Evolutionary conservation across 169 alveolate species (phyloP).

Genomic region (Amoebophrya sp.): DNA sequence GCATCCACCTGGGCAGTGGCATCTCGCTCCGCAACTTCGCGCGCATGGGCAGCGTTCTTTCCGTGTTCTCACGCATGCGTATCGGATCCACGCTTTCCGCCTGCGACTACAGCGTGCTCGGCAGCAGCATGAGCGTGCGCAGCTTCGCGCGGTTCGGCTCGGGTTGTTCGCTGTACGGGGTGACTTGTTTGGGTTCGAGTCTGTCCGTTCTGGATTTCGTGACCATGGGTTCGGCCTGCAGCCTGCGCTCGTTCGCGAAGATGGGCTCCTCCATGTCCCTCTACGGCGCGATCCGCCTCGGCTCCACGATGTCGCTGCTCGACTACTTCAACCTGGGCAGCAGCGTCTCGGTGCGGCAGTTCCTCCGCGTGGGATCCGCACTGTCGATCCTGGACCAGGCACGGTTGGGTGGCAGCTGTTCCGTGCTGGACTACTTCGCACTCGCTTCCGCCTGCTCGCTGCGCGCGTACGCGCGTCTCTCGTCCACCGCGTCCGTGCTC

Average conservation of each 20-base stretch:
- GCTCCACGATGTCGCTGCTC: background rate
- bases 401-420: background rate
- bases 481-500: background rate
- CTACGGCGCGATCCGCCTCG: background rate
- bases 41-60: background rate
- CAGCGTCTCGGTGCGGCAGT: background rate
- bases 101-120: background rate
- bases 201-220: background rate
- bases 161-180: background rate
- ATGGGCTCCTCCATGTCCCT: background rate
- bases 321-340: background rate
- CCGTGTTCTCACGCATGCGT: background rate
- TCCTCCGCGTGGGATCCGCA: background rate
- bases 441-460: background rate
- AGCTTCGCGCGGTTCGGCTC: background rate
- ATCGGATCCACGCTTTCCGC: background rate
- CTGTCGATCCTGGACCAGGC: background rate
- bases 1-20: background rate
- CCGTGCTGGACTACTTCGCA: background rate
- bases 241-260: background rate
- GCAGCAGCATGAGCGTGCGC: slow-evolving; percentile 8
- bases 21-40: background rate
- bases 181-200: background rate
- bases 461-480: background rate
- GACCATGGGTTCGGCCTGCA: background rate